These are phyloP conservation scores for Gentiana macrophylla DNA, from an alignment of 257 asterid species.

Conservation along the genomic window DNA sequence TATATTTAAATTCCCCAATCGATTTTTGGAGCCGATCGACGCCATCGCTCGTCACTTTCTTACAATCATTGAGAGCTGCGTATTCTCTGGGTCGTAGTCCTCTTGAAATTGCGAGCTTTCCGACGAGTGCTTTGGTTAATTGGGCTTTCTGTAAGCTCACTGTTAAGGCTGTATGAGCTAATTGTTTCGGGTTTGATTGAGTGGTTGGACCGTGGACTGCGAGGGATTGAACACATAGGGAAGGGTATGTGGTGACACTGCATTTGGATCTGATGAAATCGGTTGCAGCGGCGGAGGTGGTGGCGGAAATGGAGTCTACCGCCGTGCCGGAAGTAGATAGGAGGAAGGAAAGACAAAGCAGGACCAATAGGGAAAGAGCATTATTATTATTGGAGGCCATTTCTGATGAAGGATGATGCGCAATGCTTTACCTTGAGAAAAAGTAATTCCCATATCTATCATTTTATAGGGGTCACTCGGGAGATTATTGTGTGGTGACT, in stretches of 20 bases:
- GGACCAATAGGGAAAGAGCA: not conserved
- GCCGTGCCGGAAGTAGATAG: not conserved
- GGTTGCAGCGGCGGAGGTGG: not conserved
- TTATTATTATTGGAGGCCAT: no score
- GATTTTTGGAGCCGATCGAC: conserved; percentile 12
- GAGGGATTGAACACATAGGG: conserved; percentile 11
- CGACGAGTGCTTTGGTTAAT: conserved; percentile 2
- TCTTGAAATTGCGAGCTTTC: conserved; percentile 2
- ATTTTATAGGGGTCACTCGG: no score
- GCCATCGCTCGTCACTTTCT: conserved; percentile 12
- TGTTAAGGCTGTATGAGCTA: conserved; percentile 10
- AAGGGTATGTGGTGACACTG: conserved; percentile 13
- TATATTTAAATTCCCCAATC: conserved; percentile 29
- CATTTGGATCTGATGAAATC: conserved; percentile 14
- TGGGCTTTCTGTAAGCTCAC: conserved; percentile 13
- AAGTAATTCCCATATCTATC: no score
- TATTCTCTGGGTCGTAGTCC: conserved; percentile 14
- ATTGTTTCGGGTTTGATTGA: conserved; percentile 12
- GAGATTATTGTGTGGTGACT: no score
- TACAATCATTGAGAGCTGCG: conserved; percentile 14
- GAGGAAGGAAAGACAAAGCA: conserved; percentile 4
- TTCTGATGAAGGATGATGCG: not conserved
- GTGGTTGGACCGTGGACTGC: conserved; percentile 9
- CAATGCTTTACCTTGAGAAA: no score
- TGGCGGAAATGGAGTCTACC: not conserved